Base-by-base conservation (phyloP, 2,329 filamentous ascomycete genomes). In the Alternaria consortialis region DNA sequence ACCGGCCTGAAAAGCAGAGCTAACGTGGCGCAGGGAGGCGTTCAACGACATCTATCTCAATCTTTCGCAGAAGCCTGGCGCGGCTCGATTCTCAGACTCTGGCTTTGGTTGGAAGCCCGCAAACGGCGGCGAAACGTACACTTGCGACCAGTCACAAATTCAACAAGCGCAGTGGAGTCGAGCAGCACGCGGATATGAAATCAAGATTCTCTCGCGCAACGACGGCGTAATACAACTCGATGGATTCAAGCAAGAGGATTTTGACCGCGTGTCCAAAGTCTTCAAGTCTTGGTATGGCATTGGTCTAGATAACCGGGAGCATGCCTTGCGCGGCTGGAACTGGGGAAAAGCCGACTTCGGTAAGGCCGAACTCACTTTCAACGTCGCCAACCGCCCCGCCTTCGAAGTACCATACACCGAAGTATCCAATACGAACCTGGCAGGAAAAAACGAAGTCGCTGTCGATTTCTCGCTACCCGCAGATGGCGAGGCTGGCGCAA, bases 281-380 rank as follows among this genome's bases (percentile, higher is more conserved):
- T 97, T 99, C 86, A 98, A 97, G 83, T 92, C 94, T 75, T 98
- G 94, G 92, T 99, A 98, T 82, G 95, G 93, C 81, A 91, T 95
- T 74, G 93, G 90, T 73, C 86, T 99, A 60, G 94, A 98, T 78
- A 92, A 88, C 79, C 93, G 92, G 80, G 95, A 99, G 80, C 95
- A 98, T 80, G 93, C 95, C 25, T 84, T 99, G 60, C 89, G 95
- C 70, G 95, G 95, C 58, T 99, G 95, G 95, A 99, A 99, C 79
- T 99, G 95, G 96, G 95, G 95, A 74, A 99, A 98, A 82, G 92
- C 93, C 66, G 95, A 99, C 74, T 97, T 99, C 77, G 90, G 91
- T 63, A 97, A 98, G 81, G 91, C 93, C 56, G 95, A 99, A 82
- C 87, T 99, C 57, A 88, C 92, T 31, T 99, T 99, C 85, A 98